Evolutionary conservation across 768 basidiomycete species (phyloP), one percentile per base, ranked within the genome.

Genomic region (Rhizopogon rudus): DNA sequence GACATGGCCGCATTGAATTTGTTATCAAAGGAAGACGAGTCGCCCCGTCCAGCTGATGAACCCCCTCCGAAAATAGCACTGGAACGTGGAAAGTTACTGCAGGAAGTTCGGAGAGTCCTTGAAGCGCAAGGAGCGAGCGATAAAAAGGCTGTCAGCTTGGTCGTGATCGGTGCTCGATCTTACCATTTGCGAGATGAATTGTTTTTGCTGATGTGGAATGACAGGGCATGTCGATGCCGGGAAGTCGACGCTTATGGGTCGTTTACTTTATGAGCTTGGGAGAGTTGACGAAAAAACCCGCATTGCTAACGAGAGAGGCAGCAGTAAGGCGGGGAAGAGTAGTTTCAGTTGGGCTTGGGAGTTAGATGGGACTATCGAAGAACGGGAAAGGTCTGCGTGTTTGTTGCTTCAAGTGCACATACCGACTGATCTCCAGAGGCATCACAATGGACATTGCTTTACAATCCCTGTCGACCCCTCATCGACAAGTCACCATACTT

Each of bases 291-390:
- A 98, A 64, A 93, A 91, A 71, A 86, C 85, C 14, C 82, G 86
- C 52, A 73, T 81, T 40, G 83, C 86, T 12, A 98, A 96, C 65
- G 94, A 98, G 70, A 77, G 93, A 57, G 94, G 89, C 37, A 95
- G 93, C 59, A 84, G 77, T 56, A 94, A 89, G 68, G 83, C 84
- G 2, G 97, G 97, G 1, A 99, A 99, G 72, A 81, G 87, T 57
- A 96, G 93, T 62, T 99, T 99, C 65, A 92, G 90, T 55, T 98
- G 95, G 87, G 97, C 97, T 10, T 99, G 97, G 97, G 90, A 91
- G 40, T 76, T 99, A 35, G 97, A 99, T 66, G 95, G 93, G 4
- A 87, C 93, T 3, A 77, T 80, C 0, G 97, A 98, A 73, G 97
- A 99, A 72, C 76, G 97, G 54, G 91, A 93, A 72, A 78, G 97